Evolutionary conservation across 306 rosid species (phyloP).

Genomic region (Comarum palustre): DNA sequence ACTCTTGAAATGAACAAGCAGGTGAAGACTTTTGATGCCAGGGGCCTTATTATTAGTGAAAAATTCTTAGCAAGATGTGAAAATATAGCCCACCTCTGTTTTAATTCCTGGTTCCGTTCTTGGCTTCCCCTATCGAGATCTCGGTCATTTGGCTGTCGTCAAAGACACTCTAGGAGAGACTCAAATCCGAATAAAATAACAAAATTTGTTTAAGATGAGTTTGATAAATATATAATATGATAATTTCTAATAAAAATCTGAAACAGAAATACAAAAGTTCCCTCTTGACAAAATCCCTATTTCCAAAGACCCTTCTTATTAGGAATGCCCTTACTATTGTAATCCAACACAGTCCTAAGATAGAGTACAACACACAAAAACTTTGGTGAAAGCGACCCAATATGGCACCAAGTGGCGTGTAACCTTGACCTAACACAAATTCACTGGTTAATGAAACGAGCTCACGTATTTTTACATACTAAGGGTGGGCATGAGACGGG

Average conservation of each 20-base stretch:
- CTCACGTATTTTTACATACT: neutral
- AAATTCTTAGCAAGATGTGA: too few species aligned
- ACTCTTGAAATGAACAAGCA: too few species aligned
- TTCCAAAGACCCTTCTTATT: conserved; percentile 19
- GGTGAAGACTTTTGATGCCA: too few species aligned
- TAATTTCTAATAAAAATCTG: neutral
- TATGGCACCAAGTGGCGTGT: conserved; percentile 19
- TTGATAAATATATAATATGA: neutral
- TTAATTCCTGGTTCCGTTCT: too few species aligned
- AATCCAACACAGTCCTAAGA: neutral
- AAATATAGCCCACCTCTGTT: too few species aligned
- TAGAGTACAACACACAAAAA: conserved; percentile 1
- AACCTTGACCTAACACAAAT: neutral
- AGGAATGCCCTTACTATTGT: neutral
- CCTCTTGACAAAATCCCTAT: conserved; percentile 26
- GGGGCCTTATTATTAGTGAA: too few species aligned
- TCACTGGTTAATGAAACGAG: neutral
- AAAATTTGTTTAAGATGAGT: neutral
- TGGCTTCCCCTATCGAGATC: too few species aligned
- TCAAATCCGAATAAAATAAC: too few species aligned
- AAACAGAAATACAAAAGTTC: conserved; percentile 6
- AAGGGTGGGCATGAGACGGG: too few species aligned
- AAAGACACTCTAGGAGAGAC: too few species aligned
- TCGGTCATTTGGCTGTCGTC: too few species aligned
- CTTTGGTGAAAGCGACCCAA: neutral